Base-by-base conservation (phyloP, 1,139 yeast species). In the Nakaseomyces bracarensis region DNA sequence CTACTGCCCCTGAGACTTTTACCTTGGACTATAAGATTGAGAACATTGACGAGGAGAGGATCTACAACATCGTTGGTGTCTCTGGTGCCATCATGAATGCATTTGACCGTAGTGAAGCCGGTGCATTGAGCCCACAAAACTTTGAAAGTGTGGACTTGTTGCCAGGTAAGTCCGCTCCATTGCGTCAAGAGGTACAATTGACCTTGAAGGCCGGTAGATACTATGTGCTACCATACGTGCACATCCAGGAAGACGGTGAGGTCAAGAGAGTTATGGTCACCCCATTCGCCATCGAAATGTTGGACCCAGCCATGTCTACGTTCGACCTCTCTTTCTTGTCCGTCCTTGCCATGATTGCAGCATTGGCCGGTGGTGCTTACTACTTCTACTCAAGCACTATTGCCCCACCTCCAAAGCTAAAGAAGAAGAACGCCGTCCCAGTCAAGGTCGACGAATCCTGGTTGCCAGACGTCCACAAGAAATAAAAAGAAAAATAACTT, bases 311-410 rank as follows among this genome's bases (percentile, higher is more conserved):
- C 42, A 68, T 86, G 53, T 80, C 94, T 1, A 51, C 80, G 45
- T 79, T 82, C 64, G 76, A 83, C 59, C 91, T 89, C 22, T 78
- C 82, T 61, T 73, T 85, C 56, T 61, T 85, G 48, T 61, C 82
- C 38, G 72, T 82, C 52, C 82, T 78, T 56, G 43, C 76, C 14
- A 56, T 84, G 27, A 66, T 83, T 50, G 54, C 68, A 10, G 72
- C 66, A 16, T 63, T 82, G 10, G 47, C 79, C 31, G 79, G 67
- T 39, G 75, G 67, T 27, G 53, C 72, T 37, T 78, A 67, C 36
- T 82, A 79, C 60, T 56, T 65, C 42, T 76, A 33, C 36, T 4
- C 36, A 16, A 33, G 74, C 63, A 64, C 58, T 41, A 54, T 64
- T 49, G 57, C 61, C 47, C 64, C 60, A 45, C 63, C 70, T 36